Evolutionary conservation across 2,329 filamentous ascomycete species (phyloP), one percentile per base, ranked within the genome.

Genomic region (Monosporascus ibericus): DNA sequence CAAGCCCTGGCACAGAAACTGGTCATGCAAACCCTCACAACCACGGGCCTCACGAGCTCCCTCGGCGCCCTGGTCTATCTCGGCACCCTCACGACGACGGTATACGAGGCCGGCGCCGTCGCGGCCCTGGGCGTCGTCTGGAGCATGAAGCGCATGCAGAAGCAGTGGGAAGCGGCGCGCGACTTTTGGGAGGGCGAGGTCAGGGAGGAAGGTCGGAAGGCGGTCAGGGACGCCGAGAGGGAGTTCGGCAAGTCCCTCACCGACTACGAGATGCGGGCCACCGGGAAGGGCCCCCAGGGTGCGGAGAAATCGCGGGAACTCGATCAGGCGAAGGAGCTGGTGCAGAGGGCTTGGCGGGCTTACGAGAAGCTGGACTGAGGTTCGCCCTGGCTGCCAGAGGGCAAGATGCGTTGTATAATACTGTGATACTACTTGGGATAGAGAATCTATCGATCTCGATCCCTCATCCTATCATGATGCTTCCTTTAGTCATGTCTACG

Each of bases 1-100:
- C 87, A 90, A 63, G 83, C 86, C 1, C 73, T 90, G 0, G 86
- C 87, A 1, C 87, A 92, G 68, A 82, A 78, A 52, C 80, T 92
- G 2, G 84, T 96, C 5, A 66, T 95, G 5, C 85, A 91, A 63
- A 88, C 88, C 0, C 72, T 90, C 0, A 86, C 84, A 49, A 90
- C 89, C 0, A 87, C 88, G 0, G 82, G 83, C 5, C 71, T 88
- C 3, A 80, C 80, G 1, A 73, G 72, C 0, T 75, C 76, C 0
- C 72, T 86, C 1, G 79, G 77, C 1, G 77, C 69, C 0, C 71
- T 86, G 9, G 72, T 80, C 2, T 86, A 86, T 60, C 60, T 82
- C 7, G 82, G 79, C 2, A 76, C 75, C 0, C 70, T 78, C 20
- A 76, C 80, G 1, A 74, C 76, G 0, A 73, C 73, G 3, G 53